Percentiles rank a stretch among this genome's conserved stretches.
Evolutionary conservation across 73 alveolate genomes (phyloP).

Genomic region (Paramecium sonneborni): DNA sequence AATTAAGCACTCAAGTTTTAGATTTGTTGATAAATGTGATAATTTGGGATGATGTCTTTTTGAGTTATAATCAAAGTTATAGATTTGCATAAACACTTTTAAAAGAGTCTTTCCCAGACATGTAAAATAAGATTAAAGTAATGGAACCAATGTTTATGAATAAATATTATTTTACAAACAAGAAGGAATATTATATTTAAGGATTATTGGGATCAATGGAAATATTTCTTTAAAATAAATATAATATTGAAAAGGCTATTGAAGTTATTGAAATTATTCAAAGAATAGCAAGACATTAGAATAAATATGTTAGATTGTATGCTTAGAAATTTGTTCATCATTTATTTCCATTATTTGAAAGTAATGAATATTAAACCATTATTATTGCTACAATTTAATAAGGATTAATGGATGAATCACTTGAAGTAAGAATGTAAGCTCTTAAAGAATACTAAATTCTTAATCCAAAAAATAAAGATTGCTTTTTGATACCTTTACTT

Average conservation of each 20-base stretch:
- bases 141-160: not conserved
- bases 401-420: slow-evolving; percentile 30
- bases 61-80: not conserved
- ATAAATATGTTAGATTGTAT: not conserved
- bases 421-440: slow-evolving; percentile 31
- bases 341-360: not conserved
- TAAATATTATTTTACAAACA: not conserved
- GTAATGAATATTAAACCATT: not conserved
- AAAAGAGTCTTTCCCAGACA: not conserved
- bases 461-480: not conserved
- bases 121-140: not conserved
- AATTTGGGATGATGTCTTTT: not conserved
- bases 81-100: not conserved
- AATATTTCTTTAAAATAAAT: not conserved
- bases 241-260: not conserved
- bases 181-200: not conserved
- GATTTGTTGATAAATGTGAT: not conserved
- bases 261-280: slow-evolving; percentile 8
- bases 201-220: not conserved
- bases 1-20: not conserved
- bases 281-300: not conserved
- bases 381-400: not conserved
- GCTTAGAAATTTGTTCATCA: not conserved
- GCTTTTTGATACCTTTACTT: not conserved
- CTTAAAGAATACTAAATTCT: not conserved